Evolutionary conservation across 1,284 basidiomycete species (phyloP).

Genomic region (Peniophora sp.): DNA sequence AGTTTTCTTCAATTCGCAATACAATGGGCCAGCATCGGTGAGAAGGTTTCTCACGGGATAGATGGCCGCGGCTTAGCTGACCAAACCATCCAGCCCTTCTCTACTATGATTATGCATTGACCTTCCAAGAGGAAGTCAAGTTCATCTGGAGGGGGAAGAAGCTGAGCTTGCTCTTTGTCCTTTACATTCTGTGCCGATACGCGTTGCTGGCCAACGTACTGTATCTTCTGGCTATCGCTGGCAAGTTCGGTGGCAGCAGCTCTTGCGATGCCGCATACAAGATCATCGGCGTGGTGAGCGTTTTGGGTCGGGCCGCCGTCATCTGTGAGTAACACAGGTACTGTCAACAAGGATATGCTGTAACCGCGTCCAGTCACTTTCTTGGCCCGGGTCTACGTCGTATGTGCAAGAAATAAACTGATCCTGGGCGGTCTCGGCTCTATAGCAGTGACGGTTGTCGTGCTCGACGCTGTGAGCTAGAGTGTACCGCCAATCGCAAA

Average conservation of each 20-base stretch:
- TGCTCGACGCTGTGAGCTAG: constrained; percentile 24
- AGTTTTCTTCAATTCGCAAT: constrained; percentile 21
- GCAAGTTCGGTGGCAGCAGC: constrained; percentile 15
- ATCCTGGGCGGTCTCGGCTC: constrained; percentile 19
- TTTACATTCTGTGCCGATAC: constrained; percentile 28
- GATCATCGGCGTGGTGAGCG: constrained; percentile 21
- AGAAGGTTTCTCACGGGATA: neutral
- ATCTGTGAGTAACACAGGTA: constrained; percentile 18
- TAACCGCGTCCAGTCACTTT: constrained; percentile 19
- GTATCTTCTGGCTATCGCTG: constrained; percentile 21
- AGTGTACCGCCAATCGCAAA: no score
- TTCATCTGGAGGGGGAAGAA: constrained; percentile 23
- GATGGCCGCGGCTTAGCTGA: no score
- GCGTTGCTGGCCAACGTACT: constrained; percentile 25
- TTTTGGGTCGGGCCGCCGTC: constrained; percentile 23
- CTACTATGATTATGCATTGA: constrained; percentile 27
- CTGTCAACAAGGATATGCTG: neutral
- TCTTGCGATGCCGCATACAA: constrained; percentile 26
- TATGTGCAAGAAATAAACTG: constrained; percentile 18
- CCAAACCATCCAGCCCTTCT: constrained; percentile 12
- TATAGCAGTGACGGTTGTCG: constrained; percentile 19
- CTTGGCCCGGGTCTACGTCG: constrained; percentile 23
- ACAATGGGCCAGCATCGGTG: constrained; percentile 25
- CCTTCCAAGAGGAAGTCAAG: constrained; percentile 21
- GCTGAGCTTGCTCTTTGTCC: constrained; percentile 18